phyloP scores from a whole-genome alignment of 169 alveolate genomes.

The Plasmodium gonderi region DNA sequence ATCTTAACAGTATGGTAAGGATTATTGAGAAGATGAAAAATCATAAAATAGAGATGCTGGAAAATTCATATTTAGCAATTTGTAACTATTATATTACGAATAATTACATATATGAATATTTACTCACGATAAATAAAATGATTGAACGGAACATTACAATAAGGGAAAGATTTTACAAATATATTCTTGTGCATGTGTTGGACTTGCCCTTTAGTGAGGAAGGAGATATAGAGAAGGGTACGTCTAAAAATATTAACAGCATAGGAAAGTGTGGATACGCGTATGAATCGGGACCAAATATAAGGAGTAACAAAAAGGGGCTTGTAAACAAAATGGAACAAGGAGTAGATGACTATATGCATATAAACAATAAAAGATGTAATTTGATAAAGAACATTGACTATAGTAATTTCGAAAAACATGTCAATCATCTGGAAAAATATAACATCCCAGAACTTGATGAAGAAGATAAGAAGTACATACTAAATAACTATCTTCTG shows the following conservation, averaged over 20 bases:
- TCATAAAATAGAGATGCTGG: conserved; percentile 56
- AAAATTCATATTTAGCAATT: conserved; percentile 59
- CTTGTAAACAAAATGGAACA: background rate
- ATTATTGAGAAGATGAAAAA: conserved; percentile 50
- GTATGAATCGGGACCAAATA: background rate
- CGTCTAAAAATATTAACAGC: too few species aligned
- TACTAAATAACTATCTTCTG: conserved; percentile 39
- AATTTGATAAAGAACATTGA: conserved; percentile 34
- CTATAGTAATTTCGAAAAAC: conserved; percentile 26
- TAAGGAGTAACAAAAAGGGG: background rate
- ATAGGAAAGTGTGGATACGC: background rate
- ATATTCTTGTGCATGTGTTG: conserved; percentile 18
- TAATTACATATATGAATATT: conserved; percentile 67
- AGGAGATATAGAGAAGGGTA: background rate
- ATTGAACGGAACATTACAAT: conserved; percentile 53
- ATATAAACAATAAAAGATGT: conserved; percentile 4
- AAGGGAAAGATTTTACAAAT: conserved; percentile 50
- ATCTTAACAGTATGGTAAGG: conserved; percentile 32
- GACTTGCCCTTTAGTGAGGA: conserved; percentile 24
- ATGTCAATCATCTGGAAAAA: background rate
- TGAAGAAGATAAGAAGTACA: conserved; percentile 38
- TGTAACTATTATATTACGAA: conserved; percentile 66
- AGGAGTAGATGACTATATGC: background rate
- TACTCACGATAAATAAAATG: conserved; percentile 69
- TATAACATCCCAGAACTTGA: conserved; percentile 15